Percentiles rank a stretch among this genome's conserved stretches.
Conservation (phyloP, 2,329 filamentous ascomycete genomes). For the Ceratocystis eucalypticola region DNA sequence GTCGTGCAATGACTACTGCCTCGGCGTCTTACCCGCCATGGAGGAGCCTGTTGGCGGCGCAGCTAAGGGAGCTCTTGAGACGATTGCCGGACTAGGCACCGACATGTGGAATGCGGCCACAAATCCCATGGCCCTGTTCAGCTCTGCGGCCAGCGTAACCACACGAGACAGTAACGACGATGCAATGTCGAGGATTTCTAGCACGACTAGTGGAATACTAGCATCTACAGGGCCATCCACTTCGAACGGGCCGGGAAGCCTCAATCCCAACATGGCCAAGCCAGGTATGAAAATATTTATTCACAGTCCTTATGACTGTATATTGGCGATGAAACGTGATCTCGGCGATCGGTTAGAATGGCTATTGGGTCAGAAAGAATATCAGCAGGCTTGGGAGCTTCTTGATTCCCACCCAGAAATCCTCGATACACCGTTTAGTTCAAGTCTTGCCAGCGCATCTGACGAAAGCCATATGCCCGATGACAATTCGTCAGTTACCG, state of each 20-base stretch:
- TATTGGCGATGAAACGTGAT: slow-evolving; percentile 80
- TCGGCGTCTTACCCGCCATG: slow-evolving; percentile 63
- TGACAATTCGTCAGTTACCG: slow-evolving; percentile 37
- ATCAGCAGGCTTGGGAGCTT: slow-evolving; percentile 77
- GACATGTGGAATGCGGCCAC: slow-evolving; percentile 86
- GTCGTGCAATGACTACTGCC: slow-evolving; percentile 80
- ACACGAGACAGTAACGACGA: slow-evolving; percentile 50
- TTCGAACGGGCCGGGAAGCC: slow-evolving; percentile 24
- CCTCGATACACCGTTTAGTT: slow-evolving; percentile 33
- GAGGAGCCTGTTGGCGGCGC: slow-evolving; percentile 29
- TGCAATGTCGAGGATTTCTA: slow-evolving; percentile 32
- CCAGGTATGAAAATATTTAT: slow-evolving; percentile 67
- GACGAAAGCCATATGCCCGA: slow-evolving; percentile 30
- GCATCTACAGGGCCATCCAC: slow-evolving; percentile 22
- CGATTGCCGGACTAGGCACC: slow-evolving; percentile 55
- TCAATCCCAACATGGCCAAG: slow-evolving; percentile 42
- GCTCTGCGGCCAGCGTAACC: slow-evolving; percentile 64
- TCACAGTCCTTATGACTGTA: slow-evolving; percentile 90
- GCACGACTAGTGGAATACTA: slow-evolving; percentile 22
- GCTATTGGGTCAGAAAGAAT: slow-evolving; percentile 69
- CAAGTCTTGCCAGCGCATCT: slow-evolving; percentile 40
- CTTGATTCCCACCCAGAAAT: slow-evolving; percentile 78
- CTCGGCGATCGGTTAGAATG: slow-evolving; percentile 73
- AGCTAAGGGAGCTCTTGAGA: slow-evolving; percentile 61
- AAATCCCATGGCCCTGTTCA: slow-evolving; percentile 77